Base-by-base conservation (phyloP, 305 asterid genomes). In the Fraxinus ornus region DNA sequence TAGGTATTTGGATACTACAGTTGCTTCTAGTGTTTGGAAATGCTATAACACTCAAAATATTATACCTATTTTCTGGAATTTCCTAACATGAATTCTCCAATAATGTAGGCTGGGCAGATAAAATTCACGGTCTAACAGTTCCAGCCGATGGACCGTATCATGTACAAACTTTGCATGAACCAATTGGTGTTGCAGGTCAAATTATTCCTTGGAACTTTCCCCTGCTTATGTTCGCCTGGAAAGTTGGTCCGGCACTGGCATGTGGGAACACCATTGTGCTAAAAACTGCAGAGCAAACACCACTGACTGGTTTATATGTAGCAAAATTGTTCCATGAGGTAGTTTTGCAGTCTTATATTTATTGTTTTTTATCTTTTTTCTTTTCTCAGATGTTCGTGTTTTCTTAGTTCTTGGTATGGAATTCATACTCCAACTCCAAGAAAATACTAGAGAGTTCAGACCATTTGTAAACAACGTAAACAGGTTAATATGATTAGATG, bases 171-270 rank as follows among this genome's bases (percentile, higher is more conserved):
- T 83, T 94, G 87, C 98, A 96, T 3, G 98, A 96, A 86, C 98
- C 98, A 37, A 93, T 96, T 47, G 99, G 99, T 76, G 99, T 96
- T 74, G 95, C 90, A 26, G 99, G 99, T 55, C 99, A 94, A 88
- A 94, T 96, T 71, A 94, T 94, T 75, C 99, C 98, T 0, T 96
- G 98, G 99, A 96, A 96, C 88, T 96, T 96, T 85, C 98, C 99
- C 80, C 97, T 94, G 37, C 79, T 94, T 78, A 91, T 96, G 98
- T 91, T 84, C 80, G 97, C 93, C 76, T 94, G 98, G 98, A 96
- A 96, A 89, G 92, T 96, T 79, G 98, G 94, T 26, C 99, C 98
- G 2, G 99, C 98, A 8, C 86, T 96, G 82, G 98, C 99, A 32
- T 86, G 91, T 78, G 99, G 99, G 37, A 94, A 94, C 88, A 88